Evolutionary conservation across 2,329 filamentous ascomycete species (phyloP).

Genomic region (Exophiala dermatitidis): DNA sequence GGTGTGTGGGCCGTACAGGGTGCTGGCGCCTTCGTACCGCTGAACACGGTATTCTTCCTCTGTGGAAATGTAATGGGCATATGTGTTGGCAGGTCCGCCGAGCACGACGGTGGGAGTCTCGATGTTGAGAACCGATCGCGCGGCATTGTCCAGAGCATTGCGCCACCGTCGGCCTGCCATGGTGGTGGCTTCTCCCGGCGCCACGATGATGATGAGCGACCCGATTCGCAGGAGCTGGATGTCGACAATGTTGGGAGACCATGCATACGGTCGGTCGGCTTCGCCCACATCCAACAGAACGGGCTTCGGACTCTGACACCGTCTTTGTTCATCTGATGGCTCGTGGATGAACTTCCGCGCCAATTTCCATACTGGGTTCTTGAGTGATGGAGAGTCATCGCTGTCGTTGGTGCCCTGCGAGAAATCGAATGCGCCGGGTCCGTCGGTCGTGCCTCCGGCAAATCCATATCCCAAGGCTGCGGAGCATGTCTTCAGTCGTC

Average conservation of each 20-base stretch:
- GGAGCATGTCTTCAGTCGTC: slow-evolving; percentile 60
- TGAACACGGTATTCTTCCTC: slow-evolving; percentile 76
- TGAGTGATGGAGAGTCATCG: slow-evolving; percentile 58
- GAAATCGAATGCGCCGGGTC: slow-evolving; percentile 87
- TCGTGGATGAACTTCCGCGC: slow-evolving; percentile 66
- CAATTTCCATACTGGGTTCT: slow-evolving; percentile 71
- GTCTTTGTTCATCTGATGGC: slow-evolving; percentile 61
- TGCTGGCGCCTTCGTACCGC: slow-evolving; percentile 91
- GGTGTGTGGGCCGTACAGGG: slow-evolving; percentile 75
- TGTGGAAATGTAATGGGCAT: slow-evolving; percentile 74
- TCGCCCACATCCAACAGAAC: slow-evolving; percentile 85
- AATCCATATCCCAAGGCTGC: slow-evolving; percentile 88
- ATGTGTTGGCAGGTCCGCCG: slow-evolving; percentile 83
- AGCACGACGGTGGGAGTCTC: slow-evolving; percentile 65
- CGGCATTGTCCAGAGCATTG: slow-evolving; percentile 55
- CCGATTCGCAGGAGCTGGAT: slow-evolving; percentile 79
- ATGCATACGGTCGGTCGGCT: slow-evolving; percentile 68
- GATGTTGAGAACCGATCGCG: slow-evolving; percentile 46
- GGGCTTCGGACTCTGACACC: slow-evolving; percentile 74
- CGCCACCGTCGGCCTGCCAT: slow-evolving; percentile 90
- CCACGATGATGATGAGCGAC: slow-evolving; percentile 74
- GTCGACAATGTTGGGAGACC: slow-evolving; percentile 88
- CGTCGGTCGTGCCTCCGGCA: slow-evolving; percentile 85
- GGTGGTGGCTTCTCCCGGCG: slow-evolving; percentile 80
- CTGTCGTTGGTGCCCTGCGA: slow-evolving; percentile 59